Base-by-base conservation (phyloP, 345 rosid genomes). In the Lepidium didymum region DNA sequence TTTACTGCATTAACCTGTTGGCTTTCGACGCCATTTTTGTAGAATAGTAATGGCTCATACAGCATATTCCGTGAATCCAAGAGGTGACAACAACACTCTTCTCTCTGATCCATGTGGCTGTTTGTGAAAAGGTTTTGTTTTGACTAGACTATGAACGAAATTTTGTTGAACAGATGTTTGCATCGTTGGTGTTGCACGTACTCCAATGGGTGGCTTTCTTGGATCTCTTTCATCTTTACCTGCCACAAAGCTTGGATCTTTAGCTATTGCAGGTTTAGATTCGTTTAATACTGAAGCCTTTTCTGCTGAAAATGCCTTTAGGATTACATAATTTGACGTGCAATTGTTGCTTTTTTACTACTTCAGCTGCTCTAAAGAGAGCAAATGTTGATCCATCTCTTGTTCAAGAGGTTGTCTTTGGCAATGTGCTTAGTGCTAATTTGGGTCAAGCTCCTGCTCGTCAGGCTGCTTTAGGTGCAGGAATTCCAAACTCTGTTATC, bases 401-500 rank as follows among this genome's bases (percentile, higher is more conserved):
- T 27, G 96, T 94, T 11, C 87, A 94, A 85, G 99, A 94, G 81
- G 96, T 94, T 64, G 63, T 83, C 65, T 89, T 94, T 75, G 96
- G 99, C 44, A 94, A 94, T 81, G 99, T 94, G 68, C 91, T 91
- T 27, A 87, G 91, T 43, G 97, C 99, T 27, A 94, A 94, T 81
- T 75, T 94, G 55, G 99, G 97, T n/a, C 96, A 91, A 78, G 99
- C 97, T 80, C 99, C 99, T 34, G 97, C 99, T 70, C 87, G 96
- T 76, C 99, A 94, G 79, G 99, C 99, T 58, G 96, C 97, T 9
- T 57, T 94, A 65, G 97, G 96, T 67, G 97, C 99, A 15, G 97
- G 99, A 44, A 86, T 94, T 68, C 82, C 97, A 57, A 84, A 85
- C 75, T 82, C 97, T 12, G 99, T 94, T 43, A 1, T 91, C 50